Evolutionary conservation across 768 basidiomycete species (phyloP), one percentile per base, ranked within the genome.

Genomic region (Paxillus rubicundulus): DNA sequence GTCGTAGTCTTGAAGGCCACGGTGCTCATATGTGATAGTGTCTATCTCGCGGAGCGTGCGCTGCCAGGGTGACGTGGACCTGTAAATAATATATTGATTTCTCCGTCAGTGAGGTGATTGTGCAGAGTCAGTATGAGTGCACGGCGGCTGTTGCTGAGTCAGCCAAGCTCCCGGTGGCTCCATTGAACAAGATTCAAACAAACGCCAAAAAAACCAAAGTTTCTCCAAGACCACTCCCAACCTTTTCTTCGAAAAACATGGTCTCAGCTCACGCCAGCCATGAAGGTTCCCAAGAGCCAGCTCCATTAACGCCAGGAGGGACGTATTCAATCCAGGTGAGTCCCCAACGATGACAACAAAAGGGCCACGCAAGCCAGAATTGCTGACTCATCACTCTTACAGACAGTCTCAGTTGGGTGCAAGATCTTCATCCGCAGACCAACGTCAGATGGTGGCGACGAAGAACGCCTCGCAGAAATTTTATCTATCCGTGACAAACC

Each of bases 381-480:
- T 69, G 68, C 68, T 69, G 69, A 71, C 68, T 69, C 68, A 72
- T 67, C 62, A 72, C 54, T 27, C 3, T 41, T 20, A 24, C 54
- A 93, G 94, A 87, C 85, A 33, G 85, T 98, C 61, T 80, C 84
- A 54, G 89, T 94, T 62, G 97, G 97, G 51, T 98, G 95, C 77
- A 98, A 98, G 75, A 82, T 99, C 67, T 94, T 87, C 73, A 91
- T 96, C 59, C 83, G 82, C 39, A 87, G 96, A 58, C 86, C 87
- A 54, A 82, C 81, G 39, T 72, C 85, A 42, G 84, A 86, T 61
- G 91, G 87, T 41, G 76, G 84, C 60, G 72, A 76, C 42, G 95
- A 98, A 72, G 92, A 97, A 65, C 88, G 96, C 43, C 83, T 94
- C 47, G 97, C 95, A 13, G 97, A 99, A 74, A 87, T 99, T 60